Percentiles rank a stretch among this genome's conserved stretches.
These are phyloP conservation scores for Phytophthora constricta DNA, from an alignment of 352 stramenopile species.

Conservation along the genomic window DNA sequence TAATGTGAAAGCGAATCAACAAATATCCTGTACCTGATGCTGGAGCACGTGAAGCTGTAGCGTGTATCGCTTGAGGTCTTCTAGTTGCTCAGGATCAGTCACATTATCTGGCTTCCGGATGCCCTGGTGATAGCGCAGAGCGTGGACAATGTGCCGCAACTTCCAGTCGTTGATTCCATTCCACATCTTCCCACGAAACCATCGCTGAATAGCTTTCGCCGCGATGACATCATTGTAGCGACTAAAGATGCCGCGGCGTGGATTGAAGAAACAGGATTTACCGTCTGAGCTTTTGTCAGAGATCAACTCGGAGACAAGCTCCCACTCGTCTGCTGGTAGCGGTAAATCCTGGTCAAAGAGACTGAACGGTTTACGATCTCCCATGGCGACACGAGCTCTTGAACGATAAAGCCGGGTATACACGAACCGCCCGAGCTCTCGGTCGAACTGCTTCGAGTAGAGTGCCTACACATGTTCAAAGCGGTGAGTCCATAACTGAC, in stretches of 20 bases:
- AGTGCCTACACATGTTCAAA: constrained; percentile 20
- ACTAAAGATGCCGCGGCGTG: constrained; percentile 46
- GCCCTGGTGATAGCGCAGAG: constrained; percentile 51
- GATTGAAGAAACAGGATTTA: constrained; percentile 49
- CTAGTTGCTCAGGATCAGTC: constrained; percentile 24
- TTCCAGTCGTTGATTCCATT: constrained; percentile 53
- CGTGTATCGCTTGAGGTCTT: constrained; percentile 47
- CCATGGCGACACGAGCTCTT: constrained; percentile 9
- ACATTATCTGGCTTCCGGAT: constrained; percentile 20
- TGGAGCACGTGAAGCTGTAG: constrained; percentile 58
- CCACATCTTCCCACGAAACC: constrained; percentile 65
- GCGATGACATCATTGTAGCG: constrained; percentile 47
- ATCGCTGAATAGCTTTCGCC: constrained; percentile 47
- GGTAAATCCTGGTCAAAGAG: constrained; percentile 54
- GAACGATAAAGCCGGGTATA: constrained; percentile 38
- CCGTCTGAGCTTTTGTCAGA: background rate
- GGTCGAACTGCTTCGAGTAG: constrained; percentile 62
- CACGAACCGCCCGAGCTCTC: constrained; percentile 28
- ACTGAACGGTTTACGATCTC: constrained; percentile 50
- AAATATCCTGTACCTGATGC: constrained; percentile 45
- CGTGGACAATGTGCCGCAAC: constrained; percentile 38
- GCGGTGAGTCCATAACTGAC: background rate
- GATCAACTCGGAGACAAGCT: constrained; percentile 11
- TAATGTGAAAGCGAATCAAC: background rate
- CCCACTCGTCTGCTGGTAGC: constrained; percentile 57